These are phyloP conservation scores for Remersonia thermophila DNA, from an alignment of 2,329 filamentous ascomycete species.

Conservation along the genomic window DNA sequence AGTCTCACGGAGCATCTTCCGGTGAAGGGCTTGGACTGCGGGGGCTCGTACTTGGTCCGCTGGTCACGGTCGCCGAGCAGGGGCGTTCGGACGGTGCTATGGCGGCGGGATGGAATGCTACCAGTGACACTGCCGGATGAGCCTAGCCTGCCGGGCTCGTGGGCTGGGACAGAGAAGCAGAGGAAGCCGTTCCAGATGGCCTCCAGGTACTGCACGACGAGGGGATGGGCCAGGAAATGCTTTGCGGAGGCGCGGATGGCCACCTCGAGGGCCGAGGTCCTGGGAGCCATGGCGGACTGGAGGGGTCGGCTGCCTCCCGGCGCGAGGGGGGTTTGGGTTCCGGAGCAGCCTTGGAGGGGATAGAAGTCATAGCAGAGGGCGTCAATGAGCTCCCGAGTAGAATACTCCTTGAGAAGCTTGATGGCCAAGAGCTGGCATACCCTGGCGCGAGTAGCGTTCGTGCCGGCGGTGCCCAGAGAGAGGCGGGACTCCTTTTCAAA, in stretches of 20 bases:
- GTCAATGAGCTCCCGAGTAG: slow-evolving; percentile 81
- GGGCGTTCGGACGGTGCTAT: slow-evolving; percentile 37
- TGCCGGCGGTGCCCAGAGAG: slow-evolving; percentile 73
- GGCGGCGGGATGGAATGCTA: slow-evolving; percentile 19
- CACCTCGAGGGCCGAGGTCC: slow-evolving; percentile 83
- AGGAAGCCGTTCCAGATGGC: slow-evolving; percentile 95
- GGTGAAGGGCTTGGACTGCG: slow-evolving; percentile 19
- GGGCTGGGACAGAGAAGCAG: slow-evolving; percentile 81
- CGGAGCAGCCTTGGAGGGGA: slow-evolving; percentile 68
- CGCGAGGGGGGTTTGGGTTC: slow-evolving; percentile 27
- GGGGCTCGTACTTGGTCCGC: slow-evolving; percentile 20
- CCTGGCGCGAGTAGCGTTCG: slow-evolving; percentile 70
- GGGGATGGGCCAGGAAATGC: slow-evolving; percentile 78
- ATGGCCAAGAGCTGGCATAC: slow-evolving; percentile 86
- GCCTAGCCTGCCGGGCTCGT: slow-evolving; percentile 61
- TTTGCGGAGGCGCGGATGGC: slow-evolving; percentile 89
- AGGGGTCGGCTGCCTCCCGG: slow-evolving; percentile 32
- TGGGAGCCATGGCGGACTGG: slow-evolving; percentile 42
- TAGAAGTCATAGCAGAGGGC: slow-evolving; percentile 92
- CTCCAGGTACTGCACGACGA: slow-evolving; percentile 90
- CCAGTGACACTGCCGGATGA: slow-evolving; percentile 8
- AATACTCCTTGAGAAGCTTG: slow-evolving; percentile 80
- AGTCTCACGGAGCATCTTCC: slow-evolving; percentile 66
- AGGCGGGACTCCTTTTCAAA: slow-evolving; percentile 78
- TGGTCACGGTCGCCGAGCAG: slow-evolving; percentile 30